A percentile compares a stretch with the other conserved stretches of the same genome.
Evolutionary conservation across 2,329 filamentous ascomycete species (phyloP).

Genomic region (Rhynchosporium secalis): DNA sequence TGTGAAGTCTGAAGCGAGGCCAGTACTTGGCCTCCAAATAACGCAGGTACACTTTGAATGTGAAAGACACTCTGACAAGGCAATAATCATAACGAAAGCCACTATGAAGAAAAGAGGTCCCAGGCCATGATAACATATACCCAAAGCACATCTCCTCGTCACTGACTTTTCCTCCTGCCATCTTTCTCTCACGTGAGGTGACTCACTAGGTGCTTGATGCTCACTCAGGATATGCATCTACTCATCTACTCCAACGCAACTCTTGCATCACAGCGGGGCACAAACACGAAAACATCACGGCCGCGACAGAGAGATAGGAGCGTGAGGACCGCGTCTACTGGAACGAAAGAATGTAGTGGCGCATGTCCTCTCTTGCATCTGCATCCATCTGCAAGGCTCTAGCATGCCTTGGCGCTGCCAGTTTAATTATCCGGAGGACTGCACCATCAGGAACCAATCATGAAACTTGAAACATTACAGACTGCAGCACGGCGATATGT

Average conservation of each 20-base stretch:
- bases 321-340: constrained; percentile 32
- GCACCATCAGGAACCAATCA: constrained; percentile 22
- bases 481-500: constrained; percentile 12
- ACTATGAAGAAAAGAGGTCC: constrained; percentile 12
- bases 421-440: constrained; percentile 22
- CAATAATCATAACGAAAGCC: constrained; percentile 19
- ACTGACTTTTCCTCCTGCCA: constrained; percentile 6
- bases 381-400: constrained; percentile 1
- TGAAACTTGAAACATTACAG: constrained; percentile 25
- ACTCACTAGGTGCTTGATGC: constrained; percentile 18
- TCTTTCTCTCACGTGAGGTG: constrained; percentile 23
- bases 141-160: constrained; percentile 16
- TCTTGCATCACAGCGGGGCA: constrained; percentile 18
- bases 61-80: constrained; percentile 11
- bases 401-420: constrained; percentile 9
- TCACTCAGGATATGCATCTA: constrained; percentile 10
- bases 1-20: constrained; percentile 15
- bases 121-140: constrained; percentile 27
- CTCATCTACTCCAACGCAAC: constrained; percentile 3
- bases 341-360: constrained; percentile 21
- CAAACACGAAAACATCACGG: constrained; percentile 37
- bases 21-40: constrained; percentile 3
- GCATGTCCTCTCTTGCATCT: constrained; percentile 18
- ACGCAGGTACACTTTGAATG: constrained; percentile 11
- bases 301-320: constrained; percentile 51